phyloP scores from a whole-genome alignment of 2,329 filamentous ascomycete species.

The Hypoxylon sp. region DNA sequence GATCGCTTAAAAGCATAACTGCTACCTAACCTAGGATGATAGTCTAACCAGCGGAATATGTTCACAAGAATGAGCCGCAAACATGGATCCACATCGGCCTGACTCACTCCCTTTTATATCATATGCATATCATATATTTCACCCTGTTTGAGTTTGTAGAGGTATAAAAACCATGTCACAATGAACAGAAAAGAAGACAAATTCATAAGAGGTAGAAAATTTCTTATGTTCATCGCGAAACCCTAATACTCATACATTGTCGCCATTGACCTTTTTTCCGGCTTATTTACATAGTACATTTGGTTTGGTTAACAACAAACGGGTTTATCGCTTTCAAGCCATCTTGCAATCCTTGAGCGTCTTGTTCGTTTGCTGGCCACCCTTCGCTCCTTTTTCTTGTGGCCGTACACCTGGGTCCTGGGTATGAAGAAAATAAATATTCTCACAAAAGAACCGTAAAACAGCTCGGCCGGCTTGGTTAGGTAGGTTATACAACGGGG shows the following conservation, averaged over 20 bases:
- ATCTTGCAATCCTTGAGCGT: constrained; percentile 5
- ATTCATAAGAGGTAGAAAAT: constrained; percentile 7
- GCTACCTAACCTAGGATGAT: too few species aligned
- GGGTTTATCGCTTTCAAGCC: constrained; percentile 25
- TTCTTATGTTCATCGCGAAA: constrained; percentile 35
- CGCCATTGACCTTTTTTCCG: constrained; percentile 23
- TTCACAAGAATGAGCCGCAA: neutral
- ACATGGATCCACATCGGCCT: constrained; percentile 16
- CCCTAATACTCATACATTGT: constrained; percentile 43
- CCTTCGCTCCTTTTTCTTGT: constrained; percentile 10
- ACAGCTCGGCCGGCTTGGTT: constrained; percentile 21
- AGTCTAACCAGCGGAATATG: too few species aligned
- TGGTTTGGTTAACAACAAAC: constrained; percentile 30
- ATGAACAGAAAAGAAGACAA: too few species aligned
- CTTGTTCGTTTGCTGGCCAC: constrained; percentile 24
- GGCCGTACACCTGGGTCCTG: constrained; percentile 8
- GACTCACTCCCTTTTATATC: constrained; percentile 20
- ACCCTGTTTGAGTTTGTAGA: neutral
- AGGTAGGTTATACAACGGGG: constrained; percentile 14
- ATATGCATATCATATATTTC: too few species aligned
- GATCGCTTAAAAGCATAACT: constrained; percentile 2
- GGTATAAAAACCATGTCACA: neutral
- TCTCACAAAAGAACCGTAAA: constrained; percentile 26
- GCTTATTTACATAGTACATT: constrained; percentile 44
- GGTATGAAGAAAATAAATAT: neutral